These are phyloP conservation scores for Sporothrix mexicana DNA, from an alignment of 2,329 filamentous ascomycete species.

Conservation along the genomic window DNA sequence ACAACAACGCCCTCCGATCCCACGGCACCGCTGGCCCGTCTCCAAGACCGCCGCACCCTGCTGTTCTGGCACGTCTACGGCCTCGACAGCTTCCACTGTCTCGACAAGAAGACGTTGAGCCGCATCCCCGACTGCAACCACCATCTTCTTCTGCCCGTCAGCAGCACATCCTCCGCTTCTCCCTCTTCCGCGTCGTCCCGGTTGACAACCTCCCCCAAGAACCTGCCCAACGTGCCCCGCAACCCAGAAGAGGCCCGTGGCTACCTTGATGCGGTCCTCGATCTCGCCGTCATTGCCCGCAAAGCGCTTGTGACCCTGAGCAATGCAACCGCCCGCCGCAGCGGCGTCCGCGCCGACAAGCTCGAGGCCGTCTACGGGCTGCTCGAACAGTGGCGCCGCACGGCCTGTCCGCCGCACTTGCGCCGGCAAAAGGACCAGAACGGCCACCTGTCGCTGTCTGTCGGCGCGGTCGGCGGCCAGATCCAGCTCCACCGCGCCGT, in stretches of 20 bases:
- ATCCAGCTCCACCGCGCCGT: conserved; percentile 36
- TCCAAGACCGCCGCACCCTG: conserved; percentile 36
- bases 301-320: conserved; percentile 32
- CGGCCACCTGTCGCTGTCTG: not conserved
- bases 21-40: conserved; percentile 22
- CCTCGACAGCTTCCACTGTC: conserved; percentile 38
- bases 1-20: not conserved
- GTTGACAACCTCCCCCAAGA: not conserved
- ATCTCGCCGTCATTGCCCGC: conserved; percentile 38
- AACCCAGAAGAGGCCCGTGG: conserved; percentile 27
- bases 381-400: conserved; percentile 33
- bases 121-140: conserved; percentile 36
- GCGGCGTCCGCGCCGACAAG: conserved; percentile 32
- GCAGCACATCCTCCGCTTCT: not conserved
- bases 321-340: conserved; percentile 31
- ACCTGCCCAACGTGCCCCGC: not conserved
- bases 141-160: conserved; percentile 14
- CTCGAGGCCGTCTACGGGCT: conserved; percentile 24
- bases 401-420: conserved; percentile 29
- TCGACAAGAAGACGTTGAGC: conserved; percentile 38
- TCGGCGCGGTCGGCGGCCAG: not conserved
- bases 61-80: conserved; percentile 40
- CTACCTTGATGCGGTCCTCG: conserved; percentile 39
- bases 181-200: too few relatives aligned
- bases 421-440: conserved; percentile 14